These are phyloP conservation scores for Xerophyta viscosa DNA, from an alignment of 106 monocot genomes.

Conservation along the genomic window DNA sequence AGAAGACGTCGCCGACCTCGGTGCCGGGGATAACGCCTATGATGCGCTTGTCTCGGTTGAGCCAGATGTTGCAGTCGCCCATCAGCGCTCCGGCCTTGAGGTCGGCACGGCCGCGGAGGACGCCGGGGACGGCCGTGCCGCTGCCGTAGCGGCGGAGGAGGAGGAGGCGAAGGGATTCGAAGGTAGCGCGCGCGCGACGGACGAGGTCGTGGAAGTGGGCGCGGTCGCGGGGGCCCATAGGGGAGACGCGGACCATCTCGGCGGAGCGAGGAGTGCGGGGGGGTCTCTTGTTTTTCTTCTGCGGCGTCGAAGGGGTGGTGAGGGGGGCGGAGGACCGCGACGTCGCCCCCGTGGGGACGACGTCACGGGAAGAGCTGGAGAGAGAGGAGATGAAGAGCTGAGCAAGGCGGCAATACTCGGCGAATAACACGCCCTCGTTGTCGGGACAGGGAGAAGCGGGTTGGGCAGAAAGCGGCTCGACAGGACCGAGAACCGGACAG, in stretches of 20 bases:
- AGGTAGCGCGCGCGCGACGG: constrained; percentile 44
- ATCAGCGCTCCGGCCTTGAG: constrained; percentile 61
- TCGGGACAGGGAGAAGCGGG: constrained; percentile 4
- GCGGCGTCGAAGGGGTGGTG: background rate
- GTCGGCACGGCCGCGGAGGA: constrained; percentile 44
- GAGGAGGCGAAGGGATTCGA: constrained; percentile 45
- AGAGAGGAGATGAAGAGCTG: constrained; percentile 24
- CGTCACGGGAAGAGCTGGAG: background rate
- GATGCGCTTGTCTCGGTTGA: constrained; percentile 80
- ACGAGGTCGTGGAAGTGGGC: constrained; percentile 57
- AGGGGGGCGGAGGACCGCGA: background rate
- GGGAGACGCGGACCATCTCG: constrained; percentile 75
- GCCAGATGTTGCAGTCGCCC: constrained; percentile 59
- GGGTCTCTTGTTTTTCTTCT: constrained; percentile 45
- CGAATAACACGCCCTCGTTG: constrained; percentile 42
- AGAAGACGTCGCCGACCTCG: constrained; percentile 77
- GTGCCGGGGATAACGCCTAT: constrained; percentile 79
- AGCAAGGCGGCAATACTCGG: constrained; percentile 60
- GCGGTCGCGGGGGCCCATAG: constrained; percentile 32
- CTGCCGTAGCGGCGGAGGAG: constrained; percentile 3
- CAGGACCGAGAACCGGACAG: background rate
- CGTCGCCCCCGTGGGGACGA: background rate
- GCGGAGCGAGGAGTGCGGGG: constrained; percentile 35
- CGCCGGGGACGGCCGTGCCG: constrained; percentile 19
- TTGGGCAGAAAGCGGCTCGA: background rate